These are phyloP conservation scores for Sporothrix euskadiensis DNA, from an alignment of 2,329 filamentous ascomycete genomes.

Conservation along the genomic window DNA sequence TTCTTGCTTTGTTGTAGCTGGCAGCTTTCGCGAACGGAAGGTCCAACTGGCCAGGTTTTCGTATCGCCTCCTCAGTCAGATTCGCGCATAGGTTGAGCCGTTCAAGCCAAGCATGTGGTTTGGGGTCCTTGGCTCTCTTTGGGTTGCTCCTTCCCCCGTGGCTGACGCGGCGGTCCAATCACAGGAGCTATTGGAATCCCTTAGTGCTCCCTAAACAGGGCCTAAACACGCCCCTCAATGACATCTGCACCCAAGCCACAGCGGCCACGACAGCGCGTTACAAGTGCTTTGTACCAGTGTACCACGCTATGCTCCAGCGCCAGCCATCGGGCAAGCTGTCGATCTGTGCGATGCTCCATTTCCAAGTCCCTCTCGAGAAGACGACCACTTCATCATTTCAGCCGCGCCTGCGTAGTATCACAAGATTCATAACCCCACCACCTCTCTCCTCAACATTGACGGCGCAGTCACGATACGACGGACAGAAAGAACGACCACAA, in stretches of 20 bases:
- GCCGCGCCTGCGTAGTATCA: not conserved
- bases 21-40: slow-evolving; percentile 7
- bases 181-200: not conserved
- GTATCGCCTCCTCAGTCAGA: not conserved
- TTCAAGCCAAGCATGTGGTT: slow-evolving; percentile 27
- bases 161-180: slow-evolving; percentile 16
- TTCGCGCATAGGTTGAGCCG: not conserved
- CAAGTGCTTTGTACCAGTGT: not conserved
- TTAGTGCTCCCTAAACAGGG: not conserved
- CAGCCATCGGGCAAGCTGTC: slow-evolving; percentile 10
- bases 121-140: not conserved
- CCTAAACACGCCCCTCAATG: slow-evolving; percentile 14
- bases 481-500: not conserved
- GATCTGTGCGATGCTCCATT: slow-evolving; percentile 16
- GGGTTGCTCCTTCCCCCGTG: not conserved
- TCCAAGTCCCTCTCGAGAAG: not conserved
- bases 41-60: slow-evolving; percentile 25
- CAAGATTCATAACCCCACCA: not conserved
- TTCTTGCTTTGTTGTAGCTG: slow-evolving; percentile 6
- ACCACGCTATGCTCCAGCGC: not conserved
- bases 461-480: not conserved
- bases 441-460: not conserved
- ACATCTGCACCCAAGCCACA: slow-evolving; percentile 24
- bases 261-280: slow-evolving; percentile 1
- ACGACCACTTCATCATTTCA: not conserved